A percentile compares a stretch with the other conserved stretches of the same genome.
These are phyloP conservation scores for Helianthus annuus DNA, from an alignment of 129 eudicot species.

Conservation along the genomic window HanXRQr2.0-SUNRISE NC_035445.2:79889237-79889736, in stretches of 20 bases:
- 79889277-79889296: conserved; percentile 62
- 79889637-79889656: too few species aligned
- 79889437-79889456: conserved; percentile 4
- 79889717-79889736: too few species aligned
- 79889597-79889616: too few species aligned
- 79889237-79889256: not conserved
- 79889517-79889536: conserved; percentile 13
- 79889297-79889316: conserved; percentile 66
- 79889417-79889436: conserved; percentile 19
- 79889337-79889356: conserved; percentile 27
- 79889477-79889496: not conserved
- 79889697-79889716: too few species aligned
- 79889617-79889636: too few species aligned
- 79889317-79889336: conserved; percentile 62
- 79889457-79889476: conserved; percentile 23
- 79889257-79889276: not conserved
- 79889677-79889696: too few species aligned
- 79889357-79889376: not conserved
- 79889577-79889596: not conserved
- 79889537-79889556: conserved; percentile 10
- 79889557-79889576: not conserved
- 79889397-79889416: not conserved
- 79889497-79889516: not conserved
- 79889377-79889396: conserved; percentile 25
- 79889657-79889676: too few species aligned